Evolutionary conservation across 345 rosid species (phyloP), one percentile per base, ranked within the genome.

Genomic region (Tarenaya hassleriana): DNA sequence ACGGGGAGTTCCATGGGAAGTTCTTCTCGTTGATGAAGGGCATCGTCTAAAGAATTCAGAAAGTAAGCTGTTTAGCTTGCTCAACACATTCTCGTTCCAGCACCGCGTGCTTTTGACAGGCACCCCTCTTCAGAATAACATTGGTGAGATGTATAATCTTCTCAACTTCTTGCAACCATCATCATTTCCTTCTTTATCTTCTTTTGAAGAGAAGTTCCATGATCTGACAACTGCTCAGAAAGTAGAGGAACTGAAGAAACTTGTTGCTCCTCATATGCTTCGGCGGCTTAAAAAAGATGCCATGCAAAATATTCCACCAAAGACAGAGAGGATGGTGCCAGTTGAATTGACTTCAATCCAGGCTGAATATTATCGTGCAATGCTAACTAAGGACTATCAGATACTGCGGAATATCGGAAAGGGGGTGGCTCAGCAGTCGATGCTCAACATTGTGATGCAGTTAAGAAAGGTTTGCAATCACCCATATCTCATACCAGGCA

Each of bases 1-100:
- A 71, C 97, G 97, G 57, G 97, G 97, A 60, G 92, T 88, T 76
- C 99, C 96, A 4, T 94, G 99, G 99, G 99, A 94, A 79, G 97
- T 94, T 75, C 99, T 94, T 70, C 87, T 94, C 67, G 99, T 94
- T 75, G 99, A 94, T n/a, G n/a, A n/a, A n/a, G n/a, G n/a, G n/a
- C n/a, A n/a, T n/a, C n/a, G n/a, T n/a, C n/a, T n/a, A n/a, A n/a
- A n/a, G n/a, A n/a, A n/a, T n/a, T n/a, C n/a, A n/a, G n/a, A n/a
- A n/a, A n/a, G n/a, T n/a, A n/a, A n/a, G n/a, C n/a, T n/a, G n/a
- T n/a, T n/a, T n/a, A n/a, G n/a, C n/a, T n/a, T n/a, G n/a, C n/a
- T n/a, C 41, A 94, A 94, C 69, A 58, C 99, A 50, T 83, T 88
- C 73, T 83, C 96, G 54, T 94, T 94, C 73, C 97, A 86, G 56